phyloP scores from a whole-genome alignment of 192 early-diverging fungal genomes.

The Gamsiella multidivaricata region DNA sequence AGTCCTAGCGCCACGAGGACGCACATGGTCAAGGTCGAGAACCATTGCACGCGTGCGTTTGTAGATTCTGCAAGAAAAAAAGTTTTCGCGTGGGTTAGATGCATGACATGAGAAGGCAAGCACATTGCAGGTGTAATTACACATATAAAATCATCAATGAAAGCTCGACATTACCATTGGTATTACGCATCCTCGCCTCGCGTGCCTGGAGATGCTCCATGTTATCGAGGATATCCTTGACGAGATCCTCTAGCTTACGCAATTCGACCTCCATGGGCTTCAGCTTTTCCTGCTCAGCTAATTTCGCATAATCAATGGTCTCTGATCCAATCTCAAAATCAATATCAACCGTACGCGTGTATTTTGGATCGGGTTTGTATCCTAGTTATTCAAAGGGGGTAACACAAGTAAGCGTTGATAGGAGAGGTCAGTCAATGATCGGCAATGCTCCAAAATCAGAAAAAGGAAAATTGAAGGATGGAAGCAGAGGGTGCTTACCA shows the following conservation, averaged over 20 bases:
- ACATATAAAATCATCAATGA: background rate
- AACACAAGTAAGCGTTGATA: slow-evolving; percentile 23
- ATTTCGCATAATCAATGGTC: slow-evolving; percentile 77
- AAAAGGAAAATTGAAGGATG: background rate
- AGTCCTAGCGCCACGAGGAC: slow-evolving; percentile 73
- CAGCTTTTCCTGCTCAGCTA: slow-evolving; percentile 82
- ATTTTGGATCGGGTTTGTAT: slow-evolving; percentile 61
- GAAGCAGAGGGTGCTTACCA: slow-evolving; percentile 48
- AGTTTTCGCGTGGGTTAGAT: background rate
- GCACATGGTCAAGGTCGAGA: slow-evolving; percentile 81
- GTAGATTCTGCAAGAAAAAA: slow-evolving; percentile 76
- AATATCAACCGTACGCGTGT: slow-evolving; percentile 75
- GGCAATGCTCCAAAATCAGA: background rate
- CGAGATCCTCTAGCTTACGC: slow-evolving; percentile 77
- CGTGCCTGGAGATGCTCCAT: slow-evolving; percentile 86
- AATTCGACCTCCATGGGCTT: slow-evolving; percentile 92
- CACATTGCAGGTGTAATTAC: background rate
- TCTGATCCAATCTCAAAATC: slow-evolving; percentile 88
- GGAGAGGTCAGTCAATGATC: background rate
- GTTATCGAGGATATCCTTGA: slow-evolving; percentile 83
- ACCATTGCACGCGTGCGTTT: slow-evolving; percentile 87
- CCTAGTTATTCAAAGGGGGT: slow-evolving; percentile 43
- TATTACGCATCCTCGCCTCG: slow-evolving; percentile 87
- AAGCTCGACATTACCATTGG: slow-evolving; percentile 72
- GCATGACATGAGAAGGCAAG: background rate